Evolutionary conservation across 345 rosid genomes (phyloP).

Genomic region (Populus simonii): DNA sequence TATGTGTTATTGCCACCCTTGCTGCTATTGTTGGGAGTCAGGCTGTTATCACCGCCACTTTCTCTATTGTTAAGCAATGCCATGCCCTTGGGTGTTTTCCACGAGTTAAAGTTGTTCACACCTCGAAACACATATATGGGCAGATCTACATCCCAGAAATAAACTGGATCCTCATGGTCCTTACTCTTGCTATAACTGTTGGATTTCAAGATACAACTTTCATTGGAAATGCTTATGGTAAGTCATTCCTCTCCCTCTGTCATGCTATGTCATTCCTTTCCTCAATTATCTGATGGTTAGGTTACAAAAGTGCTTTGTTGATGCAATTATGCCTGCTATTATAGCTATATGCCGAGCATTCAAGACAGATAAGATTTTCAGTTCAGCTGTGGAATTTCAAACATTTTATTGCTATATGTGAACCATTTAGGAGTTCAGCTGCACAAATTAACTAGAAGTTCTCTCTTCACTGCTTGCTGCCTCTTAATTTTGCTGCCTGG

Average conservation of each 20-base stretch:
- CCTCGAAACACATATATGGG: conserved; percentile 75
- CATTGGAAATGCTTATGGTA: conserved; percentile 95
- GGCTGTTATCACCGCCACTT: conserved; percentile 83
- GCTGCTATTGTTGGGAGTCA: conserved; percentile 93
- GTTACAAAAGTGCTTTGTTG: background rate
- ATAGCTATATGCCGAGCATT: background rate
- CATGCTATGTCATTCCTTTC: background rate
- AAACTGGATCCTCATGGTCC: conserved; percentile 93
- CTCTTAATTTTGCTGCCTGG: background rate
- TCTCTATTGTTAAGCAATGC: conserved; percentile 85
- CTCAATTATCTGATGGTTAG: background rate
- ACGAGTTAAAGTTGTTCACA: conserved; percentile 88
- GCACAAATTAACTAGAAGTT: background rate
- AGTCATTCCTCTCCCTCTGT: conserved; percentile 10
- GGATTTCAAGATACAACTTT: conserved; percentile 73
- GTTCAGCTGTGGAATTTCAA: background rate
- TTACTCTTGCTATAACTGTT: conserved; percentile 73
- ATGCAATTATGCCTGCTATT: background rate
- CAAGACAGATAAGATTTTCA: background rate
- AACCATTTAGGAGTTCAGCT: background rate
- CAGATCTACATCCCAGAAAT: conserved; percentile 96
- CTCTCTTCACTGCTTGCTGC: background rate
- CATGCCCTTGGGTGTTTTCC: conserved; percentile 97
- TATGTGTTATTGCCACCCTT: conserved; percentile 82
- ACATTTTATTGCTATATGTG: background rate